Percentiles rank a stretch among this genome's conserved stretches.
Evolutionary conservation across 805 yeast species (phyloP).

Genomic region (Yarrowia osloensis): DNA sequence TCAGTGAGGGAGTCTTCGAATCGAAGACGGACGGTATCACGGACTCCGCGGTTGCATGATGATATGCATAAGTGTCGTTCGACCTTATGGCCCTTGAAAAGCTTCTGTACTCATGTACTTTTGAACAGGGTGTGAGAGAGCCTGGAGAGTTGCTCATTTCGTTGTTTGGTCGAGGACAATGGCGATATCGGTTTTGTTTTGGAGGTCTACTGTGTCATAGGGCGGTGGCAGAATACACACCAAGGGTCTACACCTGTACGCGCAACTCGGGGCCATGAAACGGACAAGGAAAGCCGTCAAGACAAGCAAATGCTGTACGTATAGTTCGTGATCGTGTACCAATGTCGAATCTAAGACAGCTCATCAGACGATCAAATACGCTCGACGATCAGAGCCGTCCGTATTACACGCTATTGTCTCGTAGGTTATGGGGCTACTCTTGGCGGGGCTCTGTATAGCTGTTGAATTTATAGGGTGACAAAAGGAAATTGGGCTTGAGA

Average conservation of each 20-base stretch:
- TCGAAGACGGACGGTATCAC: neutral
- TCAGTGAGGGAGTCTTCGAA: too few species aligned
- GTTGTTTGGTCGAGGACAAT: neutral
- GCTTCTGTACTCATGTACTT: neutral
- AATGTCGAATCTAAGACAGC: neutral
- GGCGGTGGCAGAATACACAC: too few species aligned
- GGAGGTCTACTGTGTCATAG: neutral
- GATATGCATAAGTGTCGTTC: neutral
- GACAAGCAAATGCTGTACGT: neutral
- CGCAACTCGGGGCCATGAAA: too few species aligned
- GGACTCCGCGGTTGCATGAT: neutral
- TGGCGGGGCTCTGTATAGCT: neutral
- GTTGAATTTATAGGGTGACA: neutral
- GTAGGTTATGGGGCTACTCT: neutral
- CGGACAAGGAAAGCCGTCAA: too few species aligned
- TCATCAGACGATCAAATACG: slow-evolving; percentile 7
- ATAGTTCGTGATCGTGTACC: neutral
- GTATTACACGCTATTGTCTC: neutral
- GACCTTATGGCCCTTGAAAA: neutral
- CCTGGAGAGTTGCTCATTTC: neutral
- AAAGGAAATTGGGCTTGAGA: neutral
- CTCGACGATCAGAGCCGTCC: slow-evolving; percentile 4
- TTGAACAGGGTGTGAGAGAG: neutral
- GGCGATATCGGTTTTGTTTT: neutral
- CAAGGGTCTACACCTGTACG: too few species aligned